Evolutionary conservation across 2,329 filamentous ascomycete species (phyloP), one percentile per base, ranked within the genome.

Genomic region (Stagonosporopsis tanaceti): DNA sequence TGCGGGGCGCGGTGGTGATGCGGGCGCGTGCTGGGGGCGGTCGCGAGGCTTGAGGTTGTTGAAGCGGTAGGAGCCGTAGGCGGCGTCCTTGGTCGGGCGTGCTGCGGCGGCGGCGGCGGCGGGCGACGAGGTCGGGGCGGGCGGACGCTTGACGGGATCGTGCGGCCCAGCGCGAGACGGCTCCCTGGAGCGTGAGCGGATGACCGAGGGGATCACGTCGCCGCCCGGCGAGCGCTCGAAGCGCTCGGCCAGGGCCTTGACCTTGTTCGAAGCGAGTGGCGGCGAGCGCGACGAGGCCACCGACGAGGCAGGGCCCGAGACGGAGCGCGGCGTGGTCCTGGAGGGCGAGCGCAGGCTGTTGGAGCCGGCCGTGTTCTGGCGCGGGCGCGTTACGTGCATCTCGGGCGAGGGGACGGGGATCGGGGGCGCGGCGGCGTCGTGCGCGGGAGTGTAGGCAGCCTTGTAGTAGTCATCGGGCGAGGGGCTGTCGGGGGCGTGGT

Each of bases 41-140:
- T 76, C 73, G 35, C 74, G 64, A 6, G 69, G 68, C 60, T 74
- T 76, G 41, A 75, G 62, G 44, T 76, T 71, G 62, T 67, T 73
- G 67, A 75, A 75, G 54, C 71, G 73, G 62, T 75, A 70, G 22
- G 67, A 40, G 9, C 72, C 73, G 34, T 76, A 75, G 8, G 71
- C 60, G 14, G 67, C 63, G 50, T 74, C 71, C 60, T 66, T 75
- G 35, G 55, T 57, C 8, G 67, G 62, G 7, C 66, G 70, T 25
- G 70, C 63, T n/a, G 70, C 65, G 57, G 30, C 56, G 41, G 60
- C 65, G 57, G 30, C 56, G 41, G 60, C 64, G 14, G 20, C 64
- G 14, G 73, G 71, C 34, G 70, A 71, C 7, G 66, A 67, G 2
- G 70, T 63, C 20, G 67, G 65, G 15, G 61, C 57, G 52, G 57